A percentile compares a stretch with the other conserved stretches of the same genome.
Conservation (phyloP, 192 early-diverging fungal genomes). For the Podochytrium sp. region DNA sequence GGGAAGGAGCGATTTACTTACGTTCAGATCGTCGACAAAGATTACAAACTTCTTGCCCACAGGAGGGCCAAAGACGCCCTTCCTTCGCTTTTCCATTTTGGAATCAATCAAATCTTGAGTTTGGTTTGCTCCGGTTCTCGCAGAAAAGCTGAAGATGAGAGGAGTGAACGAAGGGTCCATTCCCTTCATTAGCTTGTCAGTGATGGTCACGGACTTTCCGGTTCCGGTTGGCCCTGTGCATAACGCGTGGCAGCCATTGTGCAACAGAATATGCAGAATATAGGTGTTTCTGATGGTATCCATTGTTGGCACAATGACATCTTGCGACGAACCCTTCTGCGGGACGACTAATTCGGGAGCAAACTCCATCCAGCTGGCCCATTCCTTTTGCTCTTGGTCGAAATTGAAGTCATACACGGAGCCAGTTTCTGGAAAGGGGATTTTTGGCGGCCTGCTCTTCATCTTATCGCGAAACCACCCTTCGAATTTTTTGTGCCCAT, state of each 20-base stretch:
- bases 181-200: slow-evolving; percentile 61
- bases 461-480: slow-evolving; percentile 45
- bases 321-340: slow-evolving; percentile 41
- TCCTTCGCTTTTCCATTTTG: slow-evolving; percentile 67
- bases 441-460: slow-evolving; percentile 12
- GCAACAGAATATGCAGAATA: slow-evolving; percentile 54
- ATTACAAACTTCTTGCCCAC: slow-evolving; percentile 60
- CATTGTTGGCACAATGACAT: slow-evolving; percentile 63
- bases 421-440: slow-evolving; percentile 45
- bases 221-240: slow-evolving; percentile 64
- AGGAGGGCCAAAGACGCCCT: slow-evolving; percentile 67
- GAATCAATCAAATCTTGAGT: slow-evolving; percentile 67
- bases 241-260: slow-evolving; percentile 59
- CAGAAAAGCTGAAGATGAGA: slow-evolving; percentile 63
- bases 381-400: slow-evolving; percentile 43
- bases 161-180: slow-evolving; percentile 53
- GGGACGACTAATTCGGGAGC: slow-evolving; percentile 51
- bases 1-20: too few species aligned
- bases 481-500: slow-evolving; percentile 62
- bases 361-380: slow-evolving; percentile 59
- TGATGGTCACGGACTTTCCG: slow-evolving; percentile 65
- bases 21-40: slow-evolving; percentile 54
- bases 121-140: slow-evolving; percentile 62
- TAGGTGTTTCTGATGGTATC: slow-evolving; percentile 65
- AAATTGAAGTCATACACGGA: slow-evolving; percentile 62